phyloP scores from a whole-genome alignment of 257 asterid species.

The Pogostemon cablin region DNA sequence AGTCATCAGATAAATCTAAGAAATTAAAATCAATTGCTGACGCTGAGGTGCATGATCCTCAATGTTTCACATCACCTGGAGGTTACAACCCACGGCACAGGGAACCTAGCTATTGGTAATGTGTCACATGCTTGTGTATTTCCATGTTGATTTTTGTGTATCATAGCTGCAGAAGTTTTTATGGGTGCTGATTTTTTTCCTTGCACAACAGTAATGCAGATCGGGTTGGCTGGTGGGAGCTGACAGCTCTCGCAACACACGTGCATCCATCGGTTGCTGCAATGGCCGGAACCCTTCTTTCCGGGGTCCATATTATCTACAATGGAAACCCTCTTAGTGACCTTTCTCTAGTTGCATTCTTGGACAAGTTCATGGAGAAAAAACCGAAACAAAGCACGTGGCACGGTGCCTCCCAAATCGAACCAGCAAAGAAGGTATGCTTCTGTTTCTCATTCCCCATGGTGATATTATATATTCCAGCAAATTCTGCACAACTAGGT shows the following conservation, averaged over 20 bases:
- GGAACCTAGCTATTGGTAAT: conserved; percentile 87
- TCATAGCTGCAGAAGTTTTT: background rate
- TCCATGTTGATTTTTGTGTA: background rate
- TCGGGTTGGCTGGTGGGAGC: conserved; percentile 93
- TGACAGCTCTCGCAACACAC: conserved; percentile 72
- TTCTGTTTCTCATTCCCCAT: background rate
- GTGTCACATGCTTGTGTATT: conserved; percentile 17
- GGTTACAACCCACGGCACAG: conserved; percentile 79
- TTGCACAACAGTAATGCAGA: conserved; percentile 78
- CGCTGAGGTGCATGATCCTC: conserved; percentile 30
- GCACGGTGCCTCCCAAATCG: conserved; percentile 93
- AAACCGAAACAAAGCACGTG: conserved; percentile 80
- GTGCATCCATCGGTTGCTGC: conserved; percentile 96
- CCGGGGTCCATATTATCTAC: conserved; percentile 83
- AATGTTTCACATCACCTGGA: conserved; percentile 47
- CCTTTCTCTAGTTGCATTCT: conserved; percentile 77
- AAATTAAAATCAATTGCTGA: conserved; percentile 39
- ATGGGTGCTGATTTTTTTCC: conserved; percentile 22
- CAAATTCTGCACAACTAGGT: too few species aligned
- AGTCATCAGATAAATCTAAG: conserved; percentile 30
- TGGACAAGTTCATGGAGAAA: conserved; percentile 98
- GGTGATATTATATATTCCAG: too few species aligned
- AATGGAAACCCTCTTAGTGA: conserved; percentile 86
- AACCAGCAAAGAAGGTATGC: conserved; percentile 89
- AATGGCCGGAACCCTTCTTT: conserved; percentile 87